phyloP scores from a whole-genome alignment of 257 asterid species.

The Striga asiatica region DNA sequence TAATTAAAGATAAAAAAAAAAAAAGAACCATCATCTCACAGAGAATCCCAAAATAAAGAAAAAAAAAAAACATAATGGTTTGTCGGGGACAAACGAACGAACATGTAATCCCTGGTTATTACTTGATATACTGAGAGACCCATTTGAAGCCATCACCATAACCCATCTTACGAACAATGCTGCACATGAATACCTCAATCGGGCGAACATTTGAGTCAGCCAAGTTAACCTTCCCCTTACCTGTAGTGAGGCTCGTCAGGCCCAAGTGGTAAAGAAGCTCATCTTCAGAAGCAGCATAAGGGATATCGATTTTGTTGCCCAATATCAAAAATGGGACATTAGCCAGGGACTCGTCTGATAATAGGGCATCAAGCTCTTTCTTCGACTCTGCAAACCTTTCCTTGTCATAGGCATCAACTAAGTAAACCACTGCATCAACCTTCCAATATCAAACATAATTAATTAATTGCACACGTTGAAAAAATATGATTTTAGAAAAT shows the following conservation, averaged over 20 bases:
- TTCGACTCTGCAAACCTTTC: slow-evolving; percentile 51
- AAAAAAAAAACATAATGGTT: too few relatives aligned
- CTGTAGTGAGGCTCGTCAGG: slow-evolving; percentile 38
- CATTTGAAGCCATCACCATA: slow-evolving; percentile 55
- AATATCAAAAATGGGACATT: slow-evolving; percentile 42
- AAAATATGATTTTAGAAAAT: too few relatives aligned
- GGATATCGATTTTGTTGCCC: slow-evolving; percentile 51
- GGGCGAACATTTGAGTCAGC: slow-evolving; percentile 37
- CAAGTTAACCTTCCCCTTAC: slow-evolving; percentile 44
- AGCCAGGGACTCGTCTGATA: slow-evolving; percentile 40
- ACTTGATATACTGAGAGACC: slow-evolving; percentile 50
- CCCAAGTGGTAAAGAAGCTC: slow-evolving; percentile 42
- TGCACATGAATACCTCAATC: slow-evolving; percentile 55
- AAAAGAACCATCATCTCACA: too few relatives aligned
- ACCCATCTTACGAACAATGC: slow-evolving; percentile 57
- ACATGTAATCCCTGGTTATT: slow-evolving; percentile 16
- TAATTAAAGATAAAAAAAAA: too few relatives aligned
- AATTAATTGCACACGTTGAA: background rate
- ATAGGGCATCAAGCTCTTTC: slow-evolving; percentile 52
- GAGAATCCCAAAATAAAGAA: too few relatives aligned
- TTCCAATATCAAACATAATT: slow-evolving; percentile 14
- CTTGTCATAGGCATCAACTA: slow-evolving; percentile 46
- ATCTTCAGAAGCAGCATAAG: slow-evolving; percentile 46
- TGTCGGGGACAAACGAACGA: too few relatives aligned
- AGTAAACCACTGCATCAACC: slow-evolving; percentile 52